Conservation (phyloP, 2,329 filamentous ascomycete species). For the Aureobasidium leucospermi region DNA sequence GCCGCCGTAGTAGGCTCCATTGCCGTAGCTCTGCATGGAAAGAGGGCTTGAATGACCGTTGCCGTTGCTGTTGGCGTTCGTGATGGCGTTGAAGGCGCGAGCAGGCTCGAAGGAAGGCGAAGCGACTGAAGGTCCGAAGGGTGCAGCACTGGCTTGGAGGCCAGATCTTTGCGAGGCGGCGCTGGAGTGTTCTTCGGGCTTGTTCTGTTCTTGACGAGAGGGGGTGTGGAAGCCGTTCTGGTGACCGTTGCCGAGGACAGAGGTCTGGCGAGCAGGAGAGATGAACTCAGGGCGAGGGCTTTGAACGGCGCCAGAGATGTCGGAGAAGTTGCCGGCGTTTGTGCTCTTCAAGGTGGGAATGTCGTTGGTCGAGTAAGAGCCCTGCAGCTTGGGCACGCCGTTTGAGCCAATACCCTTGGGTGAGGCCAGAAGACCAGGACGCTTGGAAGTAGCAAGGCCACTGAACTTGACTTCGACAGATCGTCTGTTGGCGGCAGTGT, state of each 20-base stretch:
- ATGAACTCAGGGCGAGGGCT: conserved; percentile 12
- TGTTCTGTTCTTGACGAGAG: conserved; percentile 53
- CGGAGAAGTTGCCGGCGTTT: conserved; percentile 31
- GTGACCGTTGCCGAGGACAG: conserved; percentile 52
- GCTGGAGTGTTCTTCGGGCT: conserved; percentile 40
- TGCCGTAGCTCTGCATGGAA: conserved; percentile 23
- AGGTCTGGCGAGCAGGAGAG: conserved; percentile 12
- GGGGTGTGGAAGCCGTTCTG: conserved; percentile 29
- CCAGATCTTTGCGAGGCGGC: conserved; percentile 59
- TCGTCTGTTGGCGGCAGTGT: conserved; percentile 37
- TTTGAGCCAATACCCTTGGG: conserved; percentile 51
- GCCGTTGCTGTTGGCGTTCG: conserved; percentile 5
- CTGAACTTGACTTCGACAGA: conserved; percentile 41
- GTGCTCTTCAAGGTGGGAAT: conserved; percentile 69
- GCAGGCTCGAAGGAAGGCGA: conserved; percentile 18
- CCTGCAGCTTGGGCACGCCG: conserved; percentile 66
- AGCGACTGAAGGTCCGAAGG: conserved; percentile 63
- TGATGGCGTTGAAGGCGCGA: not conserved
- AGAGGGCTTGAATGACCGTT: conserved; percentile 13
- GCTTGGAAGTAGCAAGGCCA: conserved; percentile 35
- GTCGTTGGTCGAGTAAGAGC: conserved; percentile 86
- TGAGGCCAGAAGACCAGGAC: conserved; percentile 46
- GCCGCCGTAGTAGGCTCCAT: conserved; percentile 37
- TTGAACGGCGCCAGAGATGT: conserved; percentile 46
- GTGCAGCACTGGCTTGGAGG: conserved; percentile 70